phyloP scores from a whole-genome alignment of 805 yeast genomes.

The Myxozyma mucilagina region DNA sequence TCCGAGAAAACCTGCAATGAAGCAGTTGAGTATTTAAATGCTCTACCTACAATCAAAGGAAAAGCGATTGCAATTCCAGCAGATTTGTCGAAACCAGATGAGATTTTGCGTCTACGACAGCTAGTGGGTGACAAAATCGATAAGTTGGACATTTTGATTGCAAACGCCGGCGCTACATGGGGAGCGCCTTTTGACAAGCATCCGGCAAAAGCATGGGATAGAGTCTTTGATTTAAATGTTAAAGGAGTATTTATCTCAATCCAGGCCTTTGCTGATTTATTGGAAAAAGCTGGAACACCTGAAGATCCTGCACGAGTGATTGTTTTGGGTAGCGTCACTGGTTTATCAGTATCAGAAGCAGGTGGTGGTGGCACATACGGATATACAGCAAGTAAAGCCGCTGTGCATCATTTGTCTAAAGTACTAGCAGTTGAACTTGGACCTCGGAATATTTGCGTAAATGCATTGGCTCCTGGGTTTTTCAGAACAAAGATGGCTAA shows the following conservation, averaged over 20 bases:
- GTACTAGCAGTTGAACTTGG: slow-evolving; percentile 66
- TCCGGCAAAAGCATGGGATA: slow-evolving; percentile 60
- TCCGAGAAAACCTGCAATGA: slow-evolving; percentile 61
- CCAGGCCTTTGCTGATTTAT: slow-evolving; percentile 60
- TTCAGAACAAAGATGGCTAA: slow-evolving; percentile 74
- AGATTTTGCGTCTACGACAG: slow-evolving; percentile 48
- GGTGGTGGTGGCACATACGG: slow-evolving; percentile 61
- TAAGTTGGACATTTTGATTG: slow-evolving; percentile 62
- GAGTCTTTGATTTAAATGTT: slow-evolving; percentile 63
- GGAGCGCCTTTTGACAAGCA: slow-evolving; percentile 64
- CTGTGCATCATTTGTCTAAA: slow-evolving; percentile 67
- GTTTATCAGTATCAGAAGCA: slow-evolving; percentile 41
- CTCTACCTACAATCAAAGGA: slow-evolving; percentile 34
- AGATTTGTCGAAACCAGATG: slow-evolving; percentile 54
- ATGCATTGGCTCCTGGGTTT: slow-evolving; percentile 73
- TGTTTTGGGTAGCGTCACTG: slow-evolving; percentile 68
- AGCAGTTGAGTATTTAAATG: slow-evolving; percentile 47
- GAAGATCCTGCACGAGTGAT: slow-evolving; percentile 65
- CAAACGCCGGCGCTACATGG: slow-evolving; percentile 83
- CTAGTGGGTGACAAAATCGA: slow-evolving; percentile 45
- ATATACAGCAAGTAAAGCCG: slow-evolving; percentile 72
- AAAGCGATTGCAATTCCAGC: slow-evolving; percentile 50
- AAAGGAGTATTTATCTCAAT: slow-evolving; percentile 68
- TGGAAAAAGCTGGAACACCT: slow-evolving; percentile 52
- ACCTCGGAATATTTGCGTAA: slow-evolving; percentile 65